These are phyloP conservation scores for Petasospora rhodanensis DNA, from an alignment of 1,139 yeast genomes.

Conservation along the genomic window DNA sequence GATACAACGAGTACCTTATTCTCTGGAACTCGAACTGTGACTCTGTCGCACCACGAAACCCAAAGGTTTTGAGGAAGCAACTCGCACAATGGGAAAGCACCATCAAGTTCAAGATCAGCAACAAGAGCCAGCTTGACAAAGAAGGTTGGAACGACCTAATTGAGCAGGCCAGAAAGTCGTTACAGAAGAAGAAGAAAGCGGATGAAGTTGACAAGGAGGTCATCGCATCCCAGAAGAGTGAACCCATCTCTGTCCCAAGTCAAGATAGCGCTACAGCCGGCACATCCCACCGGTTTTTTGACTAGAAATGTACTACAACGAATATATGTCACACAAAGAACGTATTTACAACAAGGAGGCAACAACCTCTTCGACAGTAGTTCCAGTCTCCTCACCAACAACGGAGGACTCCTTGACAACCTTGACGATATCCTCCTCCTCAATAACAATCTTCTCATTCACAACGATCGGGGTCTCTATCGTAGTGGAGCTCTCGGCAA, in stretches of 20 bases:
- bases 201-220: too few species aligned
- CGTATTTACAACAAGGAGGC: conserved; percentile 7
- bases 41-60: conserved; percentile 61
- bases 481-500: too few species aligned
- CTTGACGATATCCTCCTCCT: conserved; percentile 22
- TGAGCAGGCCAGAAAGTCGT: conserved; percentile 11
- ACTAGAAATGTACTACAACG: too few species aligned
- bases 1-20: conserved; percentile 77
- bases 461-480: conserved; percentile 9
- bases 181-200: too few species aligned
- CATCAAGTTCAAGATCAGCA: conserved; percentile 16
- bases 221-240: too few species aligned
- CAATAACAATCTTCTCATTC: conserved; percentile 12
- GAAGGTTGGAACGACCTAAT: conserved; percentile 38
- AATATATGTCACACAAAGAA: too few species aligned
- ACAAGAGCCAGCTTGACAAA: conserved; percentile 34
- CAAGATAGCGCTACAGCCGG: too few species aligned
- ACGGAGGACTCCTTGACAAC: conserved; percentile 10
- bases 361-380: conserved; percentile 8
- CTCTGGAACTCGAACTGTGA: conserved; percentile 83
- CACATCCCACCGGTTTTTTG: too few species aligned
- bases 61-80: conserved; percentile 47
- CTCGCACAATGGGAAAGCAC: conserved; percentile 67
- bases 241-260: too few species aligned
- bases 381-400: conserved; percentile 4